Conservation (phyloP, 2,329 filamentous ascomycete genomes). For the Cryoendolithus antarcticus region DNA sequence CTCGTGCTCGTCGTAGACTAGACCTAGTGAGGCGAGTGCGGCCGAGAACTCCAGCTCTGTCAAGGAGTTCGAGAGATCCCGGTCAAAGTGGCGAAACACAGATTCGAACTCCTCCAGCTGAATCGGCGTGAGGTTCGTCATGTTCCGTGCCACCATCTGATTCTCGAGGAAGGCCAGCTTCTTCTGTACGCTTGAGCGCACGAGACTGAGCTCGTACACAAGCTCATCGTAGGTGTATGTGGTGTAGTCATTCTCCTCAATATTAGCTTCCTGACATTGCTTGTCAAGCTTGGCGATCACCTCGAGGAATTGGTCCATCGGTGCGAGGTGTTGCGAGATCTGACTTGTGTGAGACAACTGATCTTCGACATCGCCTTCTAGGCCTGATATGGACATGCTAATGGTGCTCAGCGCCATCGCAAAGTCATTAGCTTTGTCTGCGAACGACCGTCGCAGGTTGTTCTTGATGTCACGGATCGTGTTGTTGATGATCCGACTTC, state of each 20-base stretch:
- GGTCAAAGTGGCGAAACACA: constrained; percentile 95
- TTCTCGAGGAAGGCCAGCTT: constrained; percentile 96
- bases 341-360: constrained; percentile 78
- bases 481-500: constrained; percentile 92
- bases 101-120: constrained; percentile 98
- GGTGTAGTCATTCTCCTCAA: constrained; percentile 98
- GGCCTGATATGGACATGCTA: constrained; percentile 85
- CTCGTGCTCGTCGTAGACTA: constrained; percentile 94
- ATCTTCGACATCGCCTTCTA: constrained; percentile 94
- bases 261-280: constrained; percentile 91
- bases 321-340: constrained; percentile 72
- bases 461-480: constrained; percentile 99
- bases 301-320: constrained; percentile 81
- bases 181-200: constrained; percentile 85
- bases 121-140: constrained; percentile 97
- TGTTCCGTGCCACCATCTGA: constrained; percentile 93
- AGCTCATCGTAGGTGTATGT: constrained; percentile 97
- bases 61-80: constrained; percentile 78
- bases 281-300: constrained; percentile 76
- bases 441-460: constrained; percentile 78
- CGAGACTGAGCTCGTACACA: constrained; percentile 81
- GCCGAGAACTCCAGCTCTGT: constrained; percentile 93
- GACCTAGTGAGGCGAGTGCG: constrained; percentile 81
- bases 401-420: constrained; percentile 89
- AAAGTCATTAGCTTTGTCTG: constrained; percentile 97